Conservation (phyloP, 2,329 filamentous ascomycete species). For the Dothistroma pini region DNA sequence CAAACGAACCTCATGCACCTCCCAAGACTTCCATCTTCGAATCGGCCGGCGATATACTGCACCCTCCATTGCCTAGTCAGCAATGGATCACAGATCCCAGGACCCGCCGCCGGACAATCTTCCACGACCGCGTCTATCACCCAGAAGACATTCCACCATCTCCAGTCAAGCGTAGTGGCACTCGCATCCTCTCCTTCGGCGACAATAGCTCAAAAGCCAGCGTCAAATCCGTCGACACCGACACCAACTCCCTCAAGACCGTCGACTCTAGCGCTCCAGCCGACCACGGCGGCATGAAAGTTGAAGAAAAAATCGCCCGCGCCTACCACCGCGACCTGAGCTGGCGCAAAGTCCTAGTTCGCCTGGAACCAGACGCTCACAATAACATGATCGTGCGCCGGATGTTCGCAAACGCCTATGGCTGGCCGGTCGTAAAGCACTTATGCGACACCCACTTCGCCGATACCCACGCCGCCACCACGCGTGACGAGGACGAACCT, state of each 20-base stretch:
- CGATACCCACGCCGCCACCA: conserved; percentile 63
- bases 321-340: conserved; percentile 89
- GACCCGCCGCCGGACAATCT: conserved; percentile 81
- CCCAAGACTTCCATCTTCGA: conserved; percentile 93
- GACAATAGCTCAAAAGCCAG: conserved; percentile 26
- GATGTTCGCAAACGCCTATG: conserved; percentile 95
- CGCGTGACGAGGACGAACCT: conserved; percentile 63
- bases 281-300: conserved; percentile 70
- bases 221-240: conserved; percentile 5
- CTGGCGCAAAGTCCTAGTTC: conserved; percentile 95
- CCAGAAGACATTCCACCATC: conserved; percentile 87
- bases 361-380: conserved; percentile 93
- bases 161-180: conserved; percentile 46
- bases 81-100: conserved; percentile 82
- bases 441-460: conserved; percentile 92
- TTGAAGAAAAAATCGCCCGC: conserved; percentile 96
- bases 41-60: conserved; percentile 86
- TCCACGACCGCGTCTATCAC: conserved; percentile 94
- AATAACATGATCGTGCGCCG: conserved; percentile 97
- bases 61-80: conserved; percentile 76
- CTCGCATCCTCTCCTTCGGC: conserved; percentile 39
- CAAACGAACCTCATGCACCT: conserved; percentile 56
- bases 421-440: conserved; percentile 96
- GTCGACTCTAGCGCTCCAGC: conserved; percentile 13
- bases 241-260: conserved; percentile 11